Evolutionary conservation across 2,329 filamentous ascomycete genomes (phyloP).

Genomic region (Cladorrhinum sp.): DNA sequence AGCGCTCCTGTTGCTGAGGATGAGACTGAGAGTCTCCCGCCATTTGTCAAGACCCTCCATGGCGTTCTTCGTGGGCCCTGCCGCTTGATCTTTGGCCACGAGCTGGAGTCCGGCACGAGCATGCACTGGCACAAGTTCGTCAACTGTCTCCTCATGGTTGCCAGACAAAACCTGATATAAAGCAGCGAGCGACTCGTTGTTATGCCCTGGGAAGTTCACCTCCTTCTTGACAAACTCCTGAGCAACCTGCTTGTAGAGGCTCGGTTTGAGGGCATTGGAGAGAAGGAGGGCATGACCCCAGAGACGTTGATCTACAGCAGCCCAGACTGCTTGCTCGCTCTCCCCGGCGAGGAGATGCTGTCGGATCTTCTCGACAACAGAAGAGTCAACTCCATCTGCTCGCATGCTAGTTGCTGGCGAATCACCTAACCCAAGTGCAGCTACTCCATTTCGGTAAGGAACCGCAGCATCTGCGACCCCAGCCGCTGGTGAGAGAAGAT

Average conservation of each 20-base stretch:
- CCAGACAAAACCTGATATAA: slow-evolving; percentile 93
- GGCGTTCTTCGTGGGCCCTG: slow-evolving; percentile 64
- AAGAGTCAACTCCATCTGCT: slow-evolving; percentile 65
- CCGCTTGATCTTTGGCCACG: slow-evolving; percentile 68
- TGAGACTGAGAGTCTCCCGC: slow-evolving; percentile 82
- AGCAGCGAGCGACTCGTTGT: slow-evolving; percentile 83
- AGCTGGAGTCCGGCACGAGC: slow-evolving; percentile 90
- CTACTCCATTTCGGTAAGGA: slow-evolving; percentile 28
- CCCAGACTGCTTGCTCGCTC: slow-evolving; percentile 88
- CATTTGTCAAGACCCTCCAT: slow-evolving; percentile 88
- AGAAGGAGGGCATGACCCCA: slow-evolving; percentile 98
- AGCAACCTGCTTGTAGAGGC: slow-evolving; percentile 87
- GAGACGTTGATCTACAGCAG: slow-evolving; percentile 84
- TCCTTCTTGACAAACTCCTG: slow-evolving; percentile 96
- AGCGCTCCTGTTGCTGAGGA: slow-evolving; percentile 81
- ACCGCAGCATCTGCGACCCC: slow-evolving; percentile 30
- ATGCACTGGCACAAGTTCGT: slow-evolving; percentile 90
- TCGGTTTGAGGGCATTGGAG: slow-evolving; percentile 71
- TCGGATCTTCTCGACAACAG: slow-evolving; percentile 69
- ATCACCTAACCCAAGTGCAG: slow-evolving; percentile 15
- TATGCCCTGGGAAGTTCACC: slow-evolving; percentile 75
- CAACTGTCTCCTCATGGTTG: slow-evolving; percentile 90
- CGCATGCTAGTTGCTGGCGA: slow-evolving; percentile 30
- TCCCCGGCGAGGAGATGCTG: slow-evolving; percentile 74
- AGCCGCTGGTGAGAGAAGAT: slow-evolving; percentile 64